Evolutionary conservation across 139 green algal species (phyloP), one percentile per base, ranked within the genome.

Genomic region (Pseudopediastrum boryanum): DNA sequence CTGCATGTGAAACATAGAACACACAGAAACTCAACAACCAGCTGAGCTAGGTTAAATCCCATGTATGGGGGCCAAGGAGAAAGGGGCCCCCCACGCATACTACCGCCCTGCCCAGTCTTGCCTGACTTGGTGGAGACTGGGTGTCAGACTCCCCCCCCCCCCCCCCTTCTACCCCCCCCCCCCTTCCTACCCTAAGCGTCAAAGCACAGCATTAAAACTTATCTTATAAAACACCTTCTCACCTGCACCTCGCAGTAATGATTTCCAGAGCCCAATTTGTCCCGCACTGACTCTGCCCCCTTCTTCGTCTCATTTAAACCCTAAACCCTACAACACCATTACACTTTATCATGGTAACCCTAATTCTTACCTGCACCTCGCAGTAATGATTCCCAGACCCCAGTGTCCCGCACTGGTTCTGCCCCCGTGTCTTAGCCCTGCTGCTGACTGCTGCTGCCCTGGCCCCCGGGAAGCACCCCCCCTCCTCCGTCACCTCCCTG

Each of bases 401-500:
- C 69, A 98, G 79, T 3, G 94, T 98, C 31, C 94, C 94, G 89
- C 97, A 94, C 85, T 98, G 87, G 0, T 90, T 89, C 41, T 96
- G 88, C 23, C 94, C 94, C 1, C 94, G 84, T 82, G 96, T 95
- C 86, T 98, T 98, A 62, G 94, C 94, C 0, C 94, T 80, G 16
- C 75, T 50, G 23, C 80, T 89, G 13, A 97, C 94, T 71, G 95
- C 92, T 67, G 79, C 81, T 19, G 94, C 91, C 79, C 96, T 87
- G 50, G 94, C 94, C 58, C 73, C 87, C n/a, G 96, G 84, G 89
- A 98, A 95, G 23, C 94, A 86, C 10, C 94, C 94, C 75, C 95
- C 89, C 87, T 98, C 94, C 80, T 98, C 94, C 72, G 89, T 95
- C 80, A 96, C 92, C 76, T 95, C 91, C 77, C 94, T 94, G 86